Conservation (phyloP, 2,329 filamentous ascomycete species). For the Thermoascus crustaceus region DNA sequence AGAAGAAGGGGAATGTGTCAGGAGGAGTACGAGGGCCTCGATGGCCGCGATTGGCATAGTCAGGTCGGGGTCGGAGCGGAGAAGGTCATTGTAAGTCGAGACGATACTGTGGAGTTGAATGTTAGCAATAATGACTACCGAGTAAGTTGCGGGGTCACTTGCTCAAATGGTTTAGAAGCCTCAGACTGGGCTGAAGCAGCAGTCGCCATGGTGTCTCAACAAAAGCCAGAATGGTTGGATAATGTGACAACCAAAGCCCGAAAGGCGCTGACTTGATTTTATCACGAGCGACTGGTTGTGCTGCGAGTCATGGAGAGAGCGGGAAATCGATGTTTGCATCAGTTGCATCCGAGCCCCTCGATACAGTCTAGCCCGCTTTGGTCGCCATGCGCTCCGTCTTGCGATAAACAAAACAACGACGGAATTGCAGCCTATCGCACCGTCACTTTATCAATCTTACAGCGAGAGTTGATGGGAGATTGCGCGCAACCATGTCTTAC, state of each 20-base stretch:
- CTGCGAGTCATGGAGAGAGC: neutral
- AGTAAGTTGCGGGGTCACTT: slow-evolving; percentile 10
- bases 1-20: slow-evolving; percentile 67
- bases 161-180: slow-evolving; percentile 31
- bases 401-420: slow-evolving; percentile 24
- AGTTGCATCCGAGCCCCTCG: slow-evolving; percentile 29
- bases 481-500: slow-evolving; percentile 37
- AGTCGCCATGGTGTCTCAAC: slow-evolving; percentile 20
- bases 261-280: neutral
- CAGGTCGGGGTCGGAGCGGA: slow-evolving; percentile 66
- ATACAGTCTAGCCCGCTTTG: slow-evolving; percentile 24
- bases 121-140: slow-evolving; percentile 13
- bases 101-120: slow-evolving; percentile 45
- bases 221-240: neutral
- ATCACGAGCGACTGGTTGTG: neutral
- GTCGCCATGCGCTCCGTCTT: slow-evolving; percentile 14
- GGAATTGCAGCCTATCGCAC: no score
- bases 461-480: no score
- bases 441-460: no score
- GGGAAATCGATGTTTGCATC: slow-evolving; percentile 24
- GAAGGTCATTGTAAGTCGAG: slow-evolving; percentile 55
- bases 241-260: neutral
- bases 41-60: slow-evolving; percentile 96
- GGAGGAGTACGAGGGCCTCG: slow-evolving; percentile 78
- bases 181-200: slow-evolving; percentile 15